Conservation (phyloP, 345 rosid species). For the Pistacia atlantica region DNA sequence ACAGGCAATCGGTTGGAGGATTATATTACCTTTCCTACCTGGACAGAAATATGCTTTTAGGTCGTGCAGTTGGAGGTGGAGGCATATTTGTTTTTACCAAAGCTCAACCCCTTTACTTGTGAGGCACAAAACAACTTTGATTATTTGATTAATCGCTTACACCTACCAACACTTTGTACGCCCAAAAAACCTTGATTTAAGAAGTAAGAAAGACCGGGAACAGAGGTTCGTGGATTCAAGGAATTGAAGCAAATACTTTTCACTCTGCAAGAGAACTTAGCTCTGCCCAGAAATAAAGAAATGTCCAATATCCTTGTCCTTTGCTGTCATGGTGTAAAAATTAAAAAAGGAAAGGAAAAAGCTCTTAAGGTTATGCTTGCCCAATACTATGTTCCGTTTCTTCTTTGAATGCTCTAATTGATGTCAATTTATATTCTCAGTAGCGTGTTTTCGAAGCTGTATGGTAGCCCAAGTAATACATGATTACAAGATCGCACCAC, state of each 20-base stretch:
- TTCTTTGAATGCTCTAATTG: no score
- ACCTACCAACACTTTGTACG: no score
- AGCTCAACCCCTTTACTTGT: constrained; percentile 70
- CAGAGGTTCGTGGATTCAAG: no score
- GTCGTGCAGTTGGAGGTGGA: constrained; percentile 94
- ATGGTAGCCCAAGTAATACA: background rate
- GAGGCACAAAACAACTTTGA: constrained; percentile 16
- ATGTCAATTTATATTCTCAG: background rate
- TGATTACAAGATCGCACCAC: background rate
- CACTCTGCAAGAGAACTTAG: no score
- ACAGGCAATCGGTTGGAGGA: constrained; percentile 77
- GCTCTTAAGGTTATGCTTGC: background rate
- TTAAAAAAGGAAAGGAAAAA: background rate
- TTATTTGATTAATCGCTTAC: no score
- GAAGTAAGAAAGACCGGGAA: no score
- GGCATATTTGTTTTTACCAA: constrained; percentile 84
- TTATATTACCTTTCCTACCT: constrained; percentile 86
- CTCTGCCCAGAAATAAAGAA: no score
- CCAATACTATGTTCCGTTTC: background rate
- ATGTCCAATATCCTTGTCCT: no score
- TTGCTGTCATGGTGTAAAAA: no score
- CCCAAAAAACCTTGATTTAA: no score
- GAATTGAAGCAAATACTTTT: no score
- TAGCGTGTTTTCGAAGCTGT: background rate
- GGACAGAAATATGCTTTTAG: constrained; percentile 79